Conservation (phyloP, 495 filamentous ascomycete species). For the Penicillium manginii region DNA sequence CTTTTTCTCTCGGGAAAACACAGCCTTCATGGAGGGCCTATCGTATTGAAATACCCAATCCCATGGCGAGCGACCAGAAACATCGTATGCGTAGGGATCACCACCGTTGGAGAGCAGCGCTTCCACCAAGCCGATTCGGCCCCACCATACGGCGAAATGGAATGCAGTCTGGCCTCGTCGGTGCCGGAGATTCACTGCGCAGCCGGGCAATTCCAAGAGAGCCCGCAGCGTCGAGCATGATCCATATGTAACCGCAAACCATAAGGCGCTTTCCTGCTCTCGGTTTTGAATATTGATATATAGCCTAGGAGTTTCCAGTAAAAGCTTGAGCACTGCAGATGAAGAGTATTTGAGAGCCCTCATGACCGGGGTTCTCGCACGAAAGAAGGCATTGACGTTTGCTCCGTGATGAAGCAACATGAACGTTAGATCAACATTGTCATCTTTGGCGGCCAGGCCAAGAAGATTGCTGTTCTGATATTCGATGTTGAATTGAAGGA, state of each 20-base stretch:
- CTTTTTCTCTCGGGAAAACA: background rate
- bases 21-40: background rate
- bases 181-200: conserved; percentile 7
- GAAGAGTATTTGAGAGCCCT: conserved; percentile 15
- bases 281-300: conserved; percentile 14
- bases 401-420: conserved; percentile 11
- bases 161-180: conserved; percentile 9
- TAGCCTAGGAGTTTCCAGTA: conserved; percentile 5
- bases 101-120: conserved; percentile 9
- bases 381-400: conserved; percentile 19
- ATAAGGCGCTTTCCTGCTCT: conserved; percentile 12
- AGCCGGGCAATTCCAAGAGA: background rate
- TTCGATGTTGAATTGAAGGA: background rate
- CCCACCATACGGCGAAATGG: conserved; percentile 12
- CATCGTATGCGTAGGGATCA: conserved; percentile 14
- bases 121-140: conserved; percentile 13
- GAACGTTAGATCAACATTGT: conserved; percentile 9
- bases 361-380: conserved; percentile 11
- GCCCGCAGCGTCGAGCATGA: background rate
- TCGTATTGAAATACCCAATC: conserved; percentile 6
- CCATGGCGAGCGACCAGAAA: conserved; percentile 10
- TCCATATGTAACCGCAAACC: conserved; percentile 15
- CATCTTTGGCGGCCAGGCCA: conserved; percentile 12
- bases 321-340: background rate
- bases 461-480: conserved; percentile 19